Evolutionary conservation across 1,139 yeast genomes (phyloP), one percentile per base, ranked within the genome.

Genomic region (Taphrina flavorubra): DNA sequence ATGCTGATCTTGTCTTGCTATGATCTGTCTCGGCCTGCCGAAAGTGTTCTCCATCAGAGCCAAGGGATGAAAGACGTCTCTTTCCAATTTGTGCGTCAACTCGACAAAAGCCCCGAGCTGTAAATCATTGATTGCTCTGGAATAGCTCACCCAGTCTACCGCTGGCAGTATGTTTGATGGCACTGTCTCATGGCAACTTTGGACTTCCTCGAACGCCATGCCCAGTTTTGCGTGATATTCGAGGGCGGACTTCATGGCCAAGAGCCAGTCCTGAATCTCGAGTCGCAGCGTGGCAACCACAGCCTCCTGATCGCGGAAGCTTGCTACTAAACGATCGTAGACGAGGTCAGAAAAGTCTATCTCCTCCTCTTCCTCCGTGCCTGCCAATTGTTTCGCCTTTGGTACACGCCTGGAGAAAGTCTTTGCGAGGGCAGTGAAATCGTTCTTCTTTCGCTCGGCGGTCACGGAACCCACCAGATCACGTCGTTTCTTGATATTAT

Each of bases 401-500:
- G 63, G n/a, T 25, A 58, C 25, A 10, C 68, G 47, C 7, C 72
- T 67, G 2, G 58, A 64, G 8, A 69, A 36, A 1, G 62, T 62
- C 53, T 68, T 71, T n/a, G 69, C 61, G 6, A 68, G n/a, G 1
- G 61, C 69, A 13, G 60, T 47, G 25, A 68, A 25, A 39, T 65
- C 68, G n/a, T 44, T 51, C 51, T 51, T 53, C 56, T 57, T 63
- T 20, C 57, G 49, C 31, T 44, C 56, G 36, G 49, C 65, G 8
- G 46, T 36, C 31, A 69, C 8, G n/a, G 66, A 46, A 47, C 57
- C 51, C 20, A 51, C 58, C 20, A 68, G 42, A 42, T 47, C 55
- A 31, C 64, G 36, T 66, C 71, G 67, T 16, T 71, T 66, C 40
- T 73, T 73, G 36, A 70, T 74, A 39, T 71, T 72, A 49, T 78